Conservation (phyloP, 345 rosid species). For the Eucalyptus lansdowneana region DNA sequence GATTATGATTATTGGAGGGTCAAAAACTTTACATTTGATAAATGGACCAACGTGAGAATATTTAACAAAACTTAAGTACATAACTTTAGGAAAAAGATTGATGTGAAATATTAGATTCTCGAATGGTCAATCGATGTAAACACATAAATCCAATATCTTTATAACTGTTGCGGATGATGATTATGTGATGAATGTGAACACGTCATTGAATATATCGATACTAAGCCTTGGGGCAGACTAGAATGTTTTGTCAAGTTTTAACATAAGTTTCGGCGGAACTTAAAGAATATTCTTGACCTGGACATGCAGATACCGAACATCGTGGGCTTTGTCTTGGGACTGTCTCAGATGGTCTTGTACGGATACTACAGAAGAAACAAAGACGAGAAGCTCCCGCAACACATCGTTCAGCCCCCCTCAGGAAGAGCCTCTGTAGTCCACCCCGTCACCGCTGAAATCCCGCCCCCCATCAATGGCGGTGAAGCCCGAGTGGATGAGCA, state of each 20-base stretch:
- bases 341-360: conserved; percentile 63
- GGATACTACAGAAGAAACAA: conserved; percentile 27
- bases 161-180: neutral
- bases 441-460: neutral
- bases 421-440: conserved; percentile 12
- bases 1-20: neutral
- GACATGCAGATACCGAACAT: conserved; percentile 60
- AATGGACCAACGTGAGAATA: neutral
- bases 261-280: neutral
- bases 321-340: conserved; percentile 57
- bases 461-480: neutral
- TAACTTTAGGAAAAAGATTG: neutral
- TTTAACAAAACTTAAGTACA: neutral
- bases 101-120: neutral
- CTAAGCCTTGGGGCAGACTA: neutral
- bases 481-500: neutral
- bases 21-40: neutral
- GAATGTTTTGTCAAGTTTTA: neutral
- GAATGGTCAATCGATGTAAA: neutral
- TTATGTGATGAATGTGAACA: neutral
- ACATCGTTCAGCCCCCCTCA: neutral
- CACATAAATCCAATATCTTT: neutral
- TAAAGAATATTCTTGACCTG: neutral
- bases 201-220: neutral
- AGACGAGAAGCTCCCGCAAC: conserved; percentile 6